Evolutionary conservation across 495 filamentous ascomycete species (phyloP).

Genomic region (Penicillium maclennaniae): DNA sequence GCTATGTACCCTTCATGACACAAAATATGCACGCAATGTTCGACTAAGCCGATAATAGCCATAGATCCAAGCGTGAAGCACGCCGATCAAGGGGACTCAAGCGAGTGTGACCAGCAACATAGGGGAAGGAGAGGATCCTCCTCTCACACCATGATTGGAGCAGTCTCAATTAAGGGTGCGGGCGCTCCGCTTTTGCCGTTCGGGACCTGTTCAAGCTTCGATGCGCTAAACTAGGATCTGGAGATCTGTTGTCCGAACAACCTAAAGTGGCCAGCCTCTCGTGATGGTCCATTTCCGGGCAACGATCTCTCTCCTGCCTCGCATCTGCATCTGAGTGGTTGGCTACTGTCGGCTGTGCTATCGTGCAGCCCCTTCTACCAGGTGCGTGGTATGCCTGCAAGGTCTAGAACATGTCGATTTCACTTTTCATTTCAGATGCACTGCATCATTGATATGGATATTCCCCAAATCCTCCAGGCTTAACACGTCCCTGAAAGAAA

Average conservation of each 20-base stretch:
- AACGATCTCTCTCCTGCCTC: not conserved
- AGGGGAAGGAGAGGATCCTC: too few species aligned
- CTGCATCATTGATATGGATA: not conserved
- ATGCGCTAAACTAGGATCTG: not conserved
- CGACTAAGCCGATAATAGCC: too few species aligned
- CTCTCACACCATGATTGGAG: too few species aligned
- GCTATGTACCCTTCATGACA: too few species aligned
- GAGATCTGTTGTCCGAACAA: too few species aligned
- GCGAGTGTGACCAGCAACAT: too few species aligned
- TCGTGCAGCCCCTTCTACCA: not conserved
- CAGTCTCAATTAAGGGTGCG: too few species aligned
- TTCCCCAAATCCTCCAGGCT: not conserved
- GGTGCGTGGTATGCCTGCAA: slow-evolving; percentile 4
- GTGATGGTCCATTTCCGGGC: not conserved
- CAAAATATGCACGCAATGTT: too few species aligned
- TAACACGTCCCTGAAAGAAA: not conserved
- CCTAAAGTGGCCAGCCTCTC: not conserved
- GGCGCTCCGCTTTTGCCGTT: too few species aligned
- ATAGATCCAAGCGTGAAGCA: too few species aligned
- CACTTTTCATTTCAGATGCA: not conserved
- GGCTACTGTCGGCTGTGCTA: too few species aligned
- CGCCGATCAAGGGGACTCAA: too few species aligned
- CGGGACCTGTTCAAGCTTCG: not conserved
- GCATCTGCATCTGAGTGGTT: not conserved
- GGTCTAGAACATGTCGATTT: not conserved